Evolutionary conservation across 495 filamentous ascomycete species (phyloP), one percentile per base, ranked within the genome.

Genomic region (Penicillium silybi): DNA sequence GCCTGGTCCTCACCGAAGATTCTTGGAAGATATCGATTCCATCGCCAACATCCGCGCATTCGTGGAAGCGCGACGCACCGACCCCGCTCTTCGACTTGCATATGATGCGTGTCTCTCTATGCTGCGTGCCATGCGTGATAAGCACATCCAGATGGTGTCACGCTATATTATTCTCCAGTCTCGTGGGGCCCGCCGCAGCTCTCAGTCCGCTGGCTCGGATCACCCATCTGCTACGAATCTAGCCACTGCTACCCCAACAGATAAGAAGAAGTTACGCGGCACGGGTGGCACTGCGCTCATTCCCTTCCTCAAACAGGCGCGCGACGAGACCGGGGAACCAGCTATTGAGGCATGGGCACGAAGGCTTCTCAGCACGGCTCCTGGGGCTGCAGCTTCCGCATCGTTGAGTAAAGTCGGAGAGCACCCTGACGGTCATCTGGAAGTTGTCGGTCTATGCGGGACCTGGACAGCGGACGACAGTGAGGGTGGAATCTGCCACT

Each of bases 71-170:
- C 80, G 84, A 45, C 70, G 66, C 8, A 69, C 72, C 41, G 78
- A 96, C 64, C 77, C 74, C 19, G 73, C 79, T 6, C 77, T 99
- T 0, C 80, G 78, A 43, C 74, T 89, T 27, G 90, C 95, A 6
- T 99, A 89, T 68, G 92, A 99, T 59, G 89, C 90, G 9, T 95
- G 89, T 59, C 79, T 97, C 3, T 81, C 88, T 16, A 96, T 96
- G 86, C 80, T 99, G 41, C 84, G 88, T n/a, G 76, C 78, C 18
- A 84, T 99, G 56, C 85, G 93, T 23, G 90, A 95, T 66, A 96
- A 93, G 68, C 93, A 99, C 62, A 92, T 97, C 59, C 88, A 89
- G 65, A 92, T 99, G 57, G 93, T 97, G 2, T 90, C 90, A 10
- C 89, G 95, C 9, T 99, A 97, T 70, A 96, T 99, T 65, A 86